Base-by-base conservation (phyloP, 148 eudicot genomes). In the Fagopyrum tataricum region DNA sequence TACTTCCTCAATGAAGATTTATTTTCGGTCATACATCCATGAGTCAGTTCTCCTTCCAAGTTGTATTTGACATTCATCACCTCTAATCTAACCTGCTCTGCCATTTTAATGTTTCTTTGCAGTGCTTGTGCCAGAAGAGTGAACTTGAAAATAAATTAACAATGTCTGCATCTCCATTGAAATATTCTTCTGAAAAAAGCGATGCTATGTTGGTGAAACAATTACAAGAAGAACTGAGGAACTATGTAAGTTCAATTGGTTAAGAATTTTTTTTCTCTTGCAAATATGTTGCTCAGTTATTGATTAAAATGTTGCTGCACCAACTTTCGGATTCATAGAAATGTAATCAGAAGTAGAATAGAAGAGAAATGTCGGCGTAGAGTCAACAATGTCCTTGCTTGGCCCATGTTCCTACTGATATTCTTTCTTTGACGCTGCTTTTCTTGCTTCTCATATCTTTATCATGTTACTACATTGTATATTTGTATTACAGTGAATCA, bases 201-300 rank as follows among this genome's bases (percentile, higher is more conserved):
- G 76, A 69, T 79, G 79, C 58, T 72, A 71, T 90, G 69, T 80
- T 95, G 90, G 86, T 91, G 84, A 91, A 87, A 79, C 87, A 90
- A 77, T 82, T 95, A 88, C 93, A 86, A 72, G 97, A 92, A 78
- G 97, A 95, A 87, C 88, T 95, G 53, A 81, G 84, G 78, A 72
- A 62, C 51, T 85, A 83, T 79, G 99, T 95, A 86, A 87, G 99
- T 70, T 43, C 37, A 64, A 15, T 64, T 15, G 44, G 11, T 15
- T 31, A 64, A 14, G 18, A 62, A 31, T 31, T 64, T 64, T 64
- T 37, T 46, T 46, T 31, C 37, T n/a, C 69, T 37, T 37, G 69
- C 44, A 61, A 31, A 26, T n/a, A 64, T 64, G 69, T 64, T 37
- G 18, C 20, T 64, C 18, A 39, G 20, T 64, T 5, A 6, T 15